Evolutionary conservation across 164 flowering plant species (phyloP).

Genomic region (Macadamia tetraphylla): DNA sequence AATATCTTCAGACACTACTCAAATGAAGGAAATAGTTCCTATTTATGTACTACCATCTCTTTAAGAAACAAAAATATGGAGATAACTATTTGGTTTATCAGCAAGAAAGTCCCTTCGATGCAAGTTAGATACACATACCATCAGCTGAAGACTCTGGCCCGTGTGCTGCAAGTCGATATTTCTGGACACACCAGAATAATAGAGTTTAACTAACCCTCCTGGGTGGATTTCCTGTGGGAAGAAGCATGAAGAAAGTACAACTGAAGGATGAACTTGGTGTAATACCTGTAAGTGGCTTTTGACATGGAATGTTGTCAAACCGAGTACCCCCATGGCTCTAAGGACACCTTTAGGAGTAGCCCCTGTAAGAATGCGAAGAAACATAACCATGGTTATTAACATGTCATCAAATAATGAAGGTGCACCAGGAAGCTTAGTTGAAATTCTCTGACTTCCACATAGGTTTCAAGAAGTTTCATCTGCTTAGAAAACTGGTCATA

Average conservation of each 20-base stretch:
- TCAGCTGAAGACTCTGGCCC: constrained; percentile 82
- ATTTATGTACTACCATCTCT: not conserved
- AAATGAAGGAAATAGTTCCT: not conserved
- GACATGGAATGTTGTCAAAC: constrained; percentile 91
- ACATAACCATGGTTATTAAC: too few species aligned
- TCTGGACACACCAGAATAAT: constrained; percentile 41
- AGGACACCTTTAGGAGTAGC: constrained; percentile 99
- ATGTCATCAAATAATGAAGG: too few species aligned
- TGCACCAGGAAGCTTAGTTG: too few species aligned
- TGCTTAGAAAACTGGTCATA: too few species aligned
- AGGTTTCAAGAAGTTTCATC: too few species aligned
- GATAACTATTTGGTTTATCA: not conserved
- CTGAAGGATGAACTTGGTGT: not conserved
- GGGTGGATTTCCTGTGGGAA: not conserved
- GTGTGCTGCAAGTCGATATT: constrained; percentile 92
- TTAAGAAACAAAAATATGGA: not conserved
- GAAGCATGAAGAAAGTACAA: not conserved
- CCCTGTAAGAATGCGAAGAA: constrained; percentile 33
- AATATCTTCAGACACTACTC: not conserved
- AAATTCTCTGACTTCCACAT: too few species aligned
- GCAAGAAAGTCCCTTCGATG: not conserved
- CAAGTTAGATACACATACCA: constrained; percentile 41
- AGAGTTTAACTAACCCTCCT: not conserved
- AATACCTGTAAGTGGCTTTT: constrained; percentile 96
- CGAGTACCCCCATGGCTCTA: constrained; percentile 92